Percentiles rank a stretch among this genome's conserved stretches.
Evolutionary conservation across 306 rosid species (phyloP).

Genomic region (apple (Malus domestica)): ASM211411v1 NC_041797.1:28432001-28432500

Average conservation of each 20-base stretch:
- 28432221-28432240: conserved; percentile 9
- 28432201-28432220: conserved; percentile 1
- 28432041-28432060: too few relatives aligned
- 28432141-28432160: background rate
- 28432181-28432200: background rate
- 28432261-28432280: background rate
- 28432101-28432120: background rate
- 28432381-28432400: background rate
- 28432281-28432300: background rate
- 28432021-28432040: too few relatives aligned
- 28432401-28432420: background rate
- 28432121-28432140: background rate
- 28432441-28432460: fast-evolving
- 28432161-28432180: background rate
- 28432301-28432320: background rate
- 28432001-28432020: too few relatives aligned
- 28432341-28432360: background rate
- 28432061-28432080: background rate
- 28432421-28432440: background rate
- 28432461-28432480: background rate
- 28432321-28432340: background rate
- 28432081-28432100: background rate
- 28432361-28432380: background rate
- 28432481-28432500: background rate
- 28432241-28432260: background rate